A percentile compares a stretch with the other conserved stretches of the same genome.
phyloP scores from a whole-genome alignment of 768 basidiomycete genomes.

The Tylopilus rubrobrunneus region DNA sequence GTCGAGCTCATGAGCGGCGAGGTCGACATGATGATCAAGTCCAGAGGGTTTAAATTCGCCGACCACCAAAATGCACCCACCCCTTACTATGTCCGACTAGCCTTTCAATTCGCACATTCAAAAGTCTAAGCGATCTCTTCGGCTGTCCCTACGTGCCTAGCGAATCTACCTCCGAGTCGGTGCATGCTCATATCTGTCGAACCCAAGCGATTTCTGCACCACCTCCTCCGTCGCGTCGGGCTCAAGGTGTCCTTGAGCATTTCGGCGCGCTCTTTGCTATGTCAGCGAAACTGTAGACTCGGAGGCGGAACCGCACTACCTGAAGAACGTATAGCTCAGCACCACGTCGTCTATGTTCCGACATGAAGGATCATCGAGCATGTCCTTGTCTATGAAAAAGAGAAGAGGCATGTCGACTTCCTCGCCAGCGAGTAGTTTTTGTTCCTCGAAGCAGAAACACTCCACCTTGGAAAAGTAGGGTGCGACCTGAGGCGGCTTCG shows the following conservation, averaged over 20 bases:
- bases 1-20: constrained; percentile 22
- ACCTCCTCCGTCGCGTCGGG: constrained; percentile 83
- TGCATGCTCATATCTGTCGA: constrained; percentile 54
- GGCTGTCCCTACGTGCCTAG: background rate
- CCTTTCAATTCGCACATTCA: background rate
- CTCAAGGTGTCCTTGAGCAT: constrained; percentile 79
- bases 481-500: constrained; percentile 59
- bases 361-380: constrained; percentile 89
- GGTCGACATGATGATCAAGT: constrained; percentile 5
- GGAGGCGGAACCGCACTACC: constrained; percentile 41
- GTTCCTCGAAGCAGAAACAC: constrained; percentile 99
- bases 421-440: constrained; percentile 89
- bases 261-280: constrained; percentile 71
- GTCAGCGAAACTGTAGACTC: background rate
- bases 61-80: background rate
- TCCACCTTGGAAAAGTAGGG: constrained; percentile 99
- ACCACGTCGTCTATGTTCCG: constrained; percentile 87
- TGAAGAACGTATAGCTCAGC: constrained; percentile 96
- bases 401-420: constrained; percentile 97
- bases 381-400: constrained; percentile 98
- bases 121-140: background rate
- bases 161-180: constrained; percentile 19
- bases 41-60: background rate
- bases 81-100: background rate
- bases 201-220: constrained; percentile 79